Conservation (phyloP, 2,329 filamentous ascomycete species). For the Pezicula carpinea region DNA sequence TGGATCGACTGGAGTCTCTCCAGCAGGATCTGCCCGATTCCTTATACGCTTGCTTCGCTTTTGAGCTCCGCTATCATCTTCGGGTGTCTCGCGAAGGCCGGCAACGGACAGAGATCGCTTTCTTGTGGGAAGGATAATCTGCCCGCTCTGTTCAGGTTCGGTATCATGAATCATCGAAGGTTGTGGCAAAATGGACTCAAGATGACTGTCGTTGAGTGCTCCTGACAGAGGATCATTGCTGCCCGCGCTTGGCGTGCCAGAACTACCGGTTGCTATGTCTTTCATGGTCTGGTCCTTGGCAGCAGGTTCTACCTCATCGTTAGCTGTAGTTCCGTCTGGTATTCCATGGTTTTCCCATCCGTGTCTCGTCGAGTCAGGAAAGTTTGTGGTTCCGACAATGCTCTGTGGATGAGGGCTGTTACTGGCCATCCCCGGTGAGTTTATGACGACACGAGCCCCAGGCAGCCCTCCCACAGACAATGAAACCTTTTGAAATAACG, state of each 20-base stretch:
- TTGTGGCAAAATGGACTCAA: not conserved
- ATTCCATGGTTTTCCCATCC: not conserved
- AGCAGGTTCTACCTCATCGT: not conserved
- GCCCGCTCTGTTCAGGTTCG: constrained; percentile 9
- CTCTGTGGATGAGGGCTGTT: too few relatives aligned
- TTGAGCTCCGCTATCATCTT: constrained; percentile 53
- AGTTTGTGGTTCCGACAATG: not conserved
- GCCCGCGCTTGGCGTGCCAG: constrained; percentile 18
- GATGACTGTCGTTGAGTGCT: constrained; percentile 12
- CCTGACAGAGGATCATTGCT: constrained; percentile 12
- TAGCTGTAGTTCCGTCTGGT: not conserved
- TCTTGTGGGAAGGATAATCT: constrained; percentile 33
- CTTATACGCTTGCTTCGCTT: constrained; percentile 64
- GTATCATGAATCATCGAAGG: not conserved
- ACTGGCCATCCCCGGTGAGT: too few relatives aligned
- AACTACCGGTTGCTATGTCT: constrained; percentile 13
- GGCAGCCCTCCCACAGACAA: too few relatives aligned
- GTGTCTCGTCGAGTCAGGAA: too few relatives aligned
- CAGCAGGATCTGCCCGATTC: constrained; percentile 50
- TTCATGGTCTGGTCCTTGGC: constrained; percentile 22
- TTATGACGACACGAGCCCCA: too few relatives aligned
- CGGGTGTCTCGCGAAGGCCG: constrained; percentile 49
- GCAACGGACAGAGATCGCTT: constrained; percentile 61
- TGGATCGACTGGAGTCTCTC: constrained; percentile 47
- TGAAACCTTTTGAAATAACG: too few relatives aligned